These are phyloP conservation scores for Neonothopanus nambi DNA, from an alignment of 1,284 basidiomycete genomes.

Conservation along the genomic window DNA sequence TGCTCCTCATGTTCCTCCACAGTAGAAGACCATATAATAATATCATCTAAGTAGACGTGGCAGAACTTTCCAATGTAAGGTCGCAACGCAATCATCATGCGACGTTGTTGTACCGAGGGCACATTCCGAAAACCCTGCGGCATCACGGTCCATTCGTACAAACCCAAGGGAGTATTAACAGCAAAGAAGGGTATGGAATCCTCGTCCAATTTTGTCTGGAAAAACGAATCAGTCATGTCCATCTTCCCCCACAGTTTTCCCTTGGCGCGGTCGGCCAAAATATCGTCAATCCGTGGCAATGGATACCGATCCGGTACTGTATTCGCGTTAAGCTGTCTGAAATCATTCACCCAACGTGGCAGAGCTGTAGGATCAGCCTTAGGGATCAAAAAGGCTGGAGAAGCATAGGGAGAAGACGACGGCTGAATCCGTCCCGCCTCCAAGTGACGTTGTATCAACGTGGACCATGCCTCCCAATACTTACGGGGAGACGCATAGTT, in stretches of 20 bases:
- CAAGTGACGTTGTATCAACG: slow-evolving; percentile 29
- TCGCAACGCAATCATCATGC: slow-evolving; percentile 28
- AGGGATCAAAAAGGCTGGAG: slow-evolving; percentile 32
- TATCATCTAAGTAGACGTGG: slow-evolving; percentile 28
- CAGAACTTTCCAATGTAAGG: slow-evolving; percentile 17
- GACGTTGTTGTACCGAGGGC: slow-evolving; percentile 31
- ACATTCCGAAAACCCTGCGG: slow-evolving; percentile 33
- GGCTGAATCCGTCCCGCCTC: slow-evolving; percentile 25
- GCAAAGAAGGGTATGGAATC: slow-evolving; percentile 32
- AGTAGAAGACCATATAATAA: slow-evolving; percentile 36
- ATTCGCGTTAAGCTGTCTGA: slow-evolving; percentile 28
- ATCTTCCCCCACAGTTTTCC: slow-evolving; percentile 33
- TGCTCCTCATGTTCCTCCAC: slow-evolving; percentile 33
- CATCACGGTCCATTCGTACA: slow-evolving; percentile 38
- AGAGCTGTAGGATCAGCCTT: slow-evolving; percentile 32
- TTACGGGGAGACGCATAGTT: slow-evolving; percentile 23
- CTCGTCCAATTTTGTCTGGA: slow-evolving; percentile 33
- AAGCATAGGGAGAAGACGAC: slow-evolving; percentile 26
- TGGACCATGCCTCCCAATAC: slow-evolving; percentile 27
- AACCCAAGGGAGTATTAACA: slow-evolving; percentile 29
- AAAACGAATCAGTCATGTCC: slow-evolving; percentile 40
- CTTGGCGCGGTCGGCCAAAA: slow-evolving; percentile 25
- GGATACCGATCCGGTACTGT: slow-evolving; percentile 17
- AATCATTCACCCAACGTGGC: slow-evolving; percentile 38
- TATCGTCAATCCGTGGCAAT: slow-evolving; percentile 31